Conservation (phyloP, 1,139 yeast species). For the Arxiozyma bovina region DNA sequence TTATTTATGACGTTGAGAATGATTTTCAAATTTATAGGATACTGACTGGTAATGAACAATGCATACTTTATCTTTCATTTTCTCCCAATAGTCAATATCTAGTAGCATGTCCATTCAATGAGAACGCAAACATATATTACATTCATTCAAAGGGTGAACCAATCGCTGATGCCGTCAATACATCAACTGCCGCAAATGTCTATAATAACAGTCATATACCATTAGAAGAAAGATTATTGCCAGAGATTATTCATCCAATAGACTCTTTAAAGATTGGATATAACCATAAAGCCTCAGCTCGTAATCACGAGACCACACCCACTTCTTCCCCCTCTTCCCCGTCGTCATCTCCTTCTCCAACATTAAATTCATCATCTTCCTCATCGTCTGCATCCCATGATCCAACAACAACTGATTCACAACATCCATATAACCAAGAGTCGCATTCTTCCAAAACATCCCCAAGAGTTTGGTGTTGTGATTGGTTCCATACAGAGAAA, state of each 20-base stretch:
- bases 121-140: constrained; percentile 60
- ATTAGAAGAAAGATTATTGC: constrained; percentile 6
- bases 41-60: constrained; percentile 44
- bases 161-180: constrained; percentile 11
- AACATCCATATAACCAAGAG: constrained; percentile 4
- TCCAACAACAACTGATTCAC: background rate
- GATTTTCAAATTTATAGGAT: constrained; percentile 40
- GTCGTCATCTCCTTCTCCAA: background rate
- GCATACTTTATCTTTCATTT: constrained; percentile 63
- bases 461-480: constrained; percentile 53
- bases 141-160: constrained; percentile 34
- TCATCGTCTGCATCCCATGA: background rate
- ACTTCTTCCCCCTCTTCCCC: background rate
- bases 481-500: constrained; percentile 49
- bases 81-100: constrained; percentile 61
- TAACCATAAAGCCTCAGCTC: background rate
- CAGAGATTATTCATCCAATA: constrained; percentile 21
- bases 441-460: constrained; percentile 9
- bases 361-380: background rate
- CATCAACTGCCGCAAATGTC: constrained; percentile 3
- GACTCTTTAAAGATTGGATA: constrained; percentile 18
- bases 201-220: background rate
- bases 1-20: constrained; percentile 56
- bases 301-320: background rate
- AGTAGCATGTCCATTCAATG: constrained; percentile 62